Conservation (phyloP, 1,284 basidiomycete species). For the Rhodotorula sp. region DNA sequence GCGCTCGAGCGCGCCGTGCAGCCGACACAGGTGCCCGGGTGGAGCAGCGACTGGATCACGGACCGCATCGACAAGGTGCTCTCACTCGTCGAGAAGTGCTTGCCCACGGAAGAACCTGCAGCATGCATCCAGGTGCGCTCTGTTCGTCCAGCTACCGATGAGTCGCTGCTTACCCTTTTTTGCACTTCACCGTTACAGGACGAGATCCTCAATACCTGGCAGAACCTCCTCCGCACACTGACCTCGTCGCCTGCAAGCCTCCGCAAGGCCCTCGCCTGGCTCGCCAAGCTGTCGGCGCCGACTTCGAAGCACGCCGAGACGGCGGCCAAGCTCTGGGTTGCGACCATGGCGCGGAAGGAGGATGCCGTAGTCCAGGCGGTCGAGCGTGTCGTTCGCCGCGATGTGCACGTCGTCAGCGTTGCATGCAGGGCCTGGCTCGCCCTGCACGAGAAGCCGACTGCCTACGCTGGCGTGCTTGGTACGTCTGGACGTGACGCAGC, state of each 20-base stretch:
- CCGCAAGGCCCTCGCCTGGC: constrained; percentile 1
- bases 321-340: constrained; percentile 4
- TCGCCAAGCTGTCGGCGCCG: not conserved
- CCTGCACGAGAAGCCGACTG: not conserved
- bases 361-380: not conserved
- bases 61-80: constrained; percentile 17
- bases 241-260: not conserved
- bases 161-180: not conserved
- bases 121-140: constrained; percentile 3
- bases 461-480: not conserved
- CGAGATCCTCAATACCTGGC: constrained; percentile 5
- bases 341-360: not conserved
- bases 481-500: not conserved
- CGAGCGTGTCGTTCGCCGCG: not conserved
- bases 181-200: not conserved
- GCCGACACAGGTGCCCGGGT: constrained; percentile 9
- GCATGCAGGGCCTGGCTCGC: not conserved
- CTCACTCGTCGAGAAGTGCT: constrained; percentile 6
- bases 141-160: not conserved
- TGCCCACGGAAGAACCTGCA: not conserved
- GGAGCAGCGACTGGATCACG: constrained; percentile 25
- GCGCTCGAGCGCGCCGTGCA: constrained; percentile 13
- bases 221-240: constrained; percentile 9
- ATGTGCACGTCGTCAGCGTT: not conserved
- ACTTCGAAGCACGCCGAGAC: not conserved